Evolutionary conservation across 305 asterid species (phyloP).

Genomic region (Rubia balearica): DNA sequence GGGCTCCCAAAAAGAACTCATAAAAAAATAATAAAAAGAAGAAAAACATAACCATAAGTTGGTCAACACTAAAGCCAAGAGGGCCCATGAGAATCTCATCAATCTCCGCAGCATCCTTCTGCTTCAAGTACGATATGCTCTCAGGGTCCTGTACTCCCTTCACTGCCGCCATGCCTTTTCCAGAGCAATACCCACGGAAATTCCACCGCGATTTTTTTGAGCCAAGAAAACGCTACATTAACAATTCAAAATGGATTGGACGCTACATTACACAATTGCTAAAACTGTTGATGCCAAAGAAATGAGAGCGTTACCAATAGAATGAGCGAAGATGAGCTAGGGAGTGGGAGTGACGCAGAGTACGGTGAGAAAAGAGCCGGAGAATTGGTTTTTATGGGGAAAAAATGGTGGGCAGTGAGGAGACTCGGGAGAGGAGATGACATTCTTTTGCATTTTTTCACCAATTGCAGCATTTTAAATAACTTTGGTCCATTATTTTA

Average conservation of each 20-base stretch:
- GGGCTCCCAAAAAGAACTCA: neutral
- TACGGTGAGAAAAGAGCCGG: neutral
- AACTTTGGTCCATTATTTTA: neutral
- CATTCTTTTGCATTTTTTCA: conserved; percentile 11
- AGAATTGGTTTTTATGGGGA: neutral
- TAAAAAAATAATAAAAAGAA: neutral
- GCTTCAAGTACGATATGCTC: conserved; percentile 52
- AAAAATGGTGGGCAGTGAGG: neutral
- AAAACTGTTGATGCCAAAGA: neutral
- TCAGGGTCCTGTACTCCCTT: conserved; percentile 44
- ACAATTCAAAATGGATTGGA: conserved; percentile 6
- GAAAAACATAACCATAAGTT: conserved; percentile 57
- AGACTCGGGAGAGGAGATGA: conserved; percentile 5
- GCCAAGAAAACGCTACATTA: conserved; percentile 28
- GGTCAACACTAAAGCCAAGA: conserved; percentile 91
- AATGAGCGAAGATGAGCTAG: neutral
- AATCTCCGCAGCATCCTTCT: conserved; percentile 74
- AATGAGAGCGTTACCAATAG: neutral
- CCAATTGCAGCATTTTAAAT: conserved; percentile 5
- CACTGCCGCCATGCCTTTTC: conserved; percentile 52
- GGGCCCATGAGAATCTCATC: conserved; percentile 93
- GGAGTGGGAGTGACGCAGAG: neutral
- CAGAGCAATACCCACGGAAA: conserved; percentile 30
- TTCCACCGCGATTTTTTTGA: conserved; percentile 26
- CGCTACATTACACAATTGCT: conserved; percentile 10